phyloP scores from a whole-genome alignment of 441 rosid genomes.

The Breynia disticha region DNA sequence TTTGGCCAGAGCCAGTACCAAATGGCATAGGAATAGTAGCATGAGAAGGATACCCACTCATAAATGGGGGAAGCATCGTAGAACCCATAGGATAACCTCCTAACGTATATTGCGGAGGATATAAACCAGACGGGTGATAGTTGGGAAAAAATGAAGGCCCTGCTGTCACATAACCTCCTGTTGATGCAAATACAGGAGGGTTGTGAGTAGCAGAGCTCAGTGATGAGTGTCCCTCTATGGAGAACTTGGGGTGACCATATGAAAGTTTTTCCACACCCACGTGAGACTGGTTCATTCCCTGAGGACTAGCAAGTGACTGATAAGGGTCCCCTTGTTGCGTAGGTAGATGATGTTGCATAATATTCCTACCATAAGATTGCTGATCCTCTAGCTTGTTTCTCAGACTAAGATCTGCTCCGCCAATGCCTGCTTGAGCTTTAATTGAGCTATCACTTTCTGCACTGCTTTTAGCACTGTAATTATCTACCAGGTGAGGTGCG shows the following conservation, averaged over 20 bases:
- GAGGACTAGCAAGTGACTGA: constrained; percentile 35
- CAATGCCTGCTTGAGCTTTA: constrained; percentile 28
- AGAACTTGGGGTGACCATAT: constrained; percentile 27
- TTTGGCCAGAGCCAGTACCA: constrained; percentile 27
- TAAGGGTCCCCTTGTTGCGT: constrained; percentile 33
- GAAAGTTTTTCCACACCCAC: constrained; percentile 25
- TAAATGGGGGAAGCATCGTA: constrained; percentile 25
- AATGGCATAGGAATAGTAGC: constrained; percentile 29
- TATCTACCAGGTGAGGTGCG: constrained; percentile 26
- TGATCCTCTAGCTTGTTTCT: constrained; percentile 54
- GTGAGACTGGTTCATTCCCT: constrained; percentile 32
- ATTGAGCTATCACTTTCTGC: constrained; percentile 34
- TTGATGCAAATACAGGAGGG: constrained; percentile 29
- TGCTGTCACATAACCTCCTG: constrained; percentile 30
- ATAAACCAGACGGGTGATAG: constrained; percentile 28
- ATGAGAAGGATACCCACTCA: constrained; percentile 37
- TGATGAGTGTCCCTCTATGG: constrained; percentile 25
- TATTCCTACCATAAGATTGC: constrained; percentile 43
- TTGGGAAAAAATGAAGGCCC: constrained; percentile 31
- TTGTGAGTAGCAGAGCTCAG: constrained; percentile 42
- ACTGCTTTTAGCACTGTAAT: constrained; percentile 21
- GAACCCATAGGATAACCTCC: constrained; percentile 32
- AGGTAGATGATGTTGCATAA: constrained; percentile 33
- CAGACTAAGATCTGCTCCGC: constrained; percentile 27
- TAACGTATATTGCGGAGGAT: constrained; percentile 31